Conservation (phyloP, 2,329 filamentous ascomycete species). For the Alternaria hordeiaustralica region DNA sequence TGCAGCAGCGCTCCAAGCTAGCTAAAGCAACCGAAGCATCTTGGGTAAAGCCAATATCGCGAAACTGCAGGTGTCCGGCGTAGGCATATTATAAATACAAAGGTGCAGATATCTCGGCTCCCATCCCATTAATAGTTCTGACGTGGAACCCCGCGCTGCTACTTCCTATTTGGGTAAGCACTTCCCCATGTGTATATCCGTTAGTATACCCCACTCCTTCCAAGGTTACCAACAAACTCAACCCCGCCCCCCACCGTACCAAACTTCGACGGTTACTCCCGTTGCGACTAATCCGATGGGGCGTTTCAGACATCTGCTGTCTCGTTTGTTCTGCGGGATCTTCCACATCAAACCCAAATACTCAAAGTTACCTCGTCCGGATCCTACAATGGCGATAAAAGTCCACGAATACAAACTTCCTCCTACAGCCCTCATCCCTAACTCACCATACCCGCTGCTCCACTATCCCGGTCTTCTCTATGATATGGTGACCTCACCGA, state of each 20-base stretch:
- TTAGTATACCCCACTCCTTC: neutral
- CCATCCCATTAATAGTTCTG: neutral
- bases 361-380: neutral
- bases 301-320: neutral
- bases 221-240: neutral
- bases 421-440: slow-evolving; percentile 49
- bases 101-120: neutral
- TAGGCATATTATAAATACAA: neutral
- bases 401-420: slow-evolving; percentile 31
- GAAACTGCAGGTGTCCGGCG: neutral
- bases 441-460: slow-evolving; percentile 55
- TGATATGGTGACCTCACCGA: slow-evolving; percentile 27
- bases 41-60: neutral
- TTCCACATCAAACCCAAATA: neutral
- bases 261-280: neutral
- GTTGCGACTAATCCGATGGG: neutral
- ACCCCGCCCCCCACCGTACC: neutral
- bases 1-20: neutral
- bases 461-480: slow-evolving; percentile 58
- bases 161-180: slow-evolving; percentile 8
- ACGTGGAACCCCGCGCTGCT: slow-evolving; percentile 12
- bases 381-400: slow-evolving; percentile 14
- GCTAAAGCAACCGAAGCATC: neutral
- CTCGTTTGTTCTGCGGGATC: neutral
- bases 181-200: neutral